Evolutionary conservation across 2,329 filamentous ascomycete species (phyloP), one percentile per base, ranked within the genome.

Genomic region (Ilyonectria destructans): DNA sequence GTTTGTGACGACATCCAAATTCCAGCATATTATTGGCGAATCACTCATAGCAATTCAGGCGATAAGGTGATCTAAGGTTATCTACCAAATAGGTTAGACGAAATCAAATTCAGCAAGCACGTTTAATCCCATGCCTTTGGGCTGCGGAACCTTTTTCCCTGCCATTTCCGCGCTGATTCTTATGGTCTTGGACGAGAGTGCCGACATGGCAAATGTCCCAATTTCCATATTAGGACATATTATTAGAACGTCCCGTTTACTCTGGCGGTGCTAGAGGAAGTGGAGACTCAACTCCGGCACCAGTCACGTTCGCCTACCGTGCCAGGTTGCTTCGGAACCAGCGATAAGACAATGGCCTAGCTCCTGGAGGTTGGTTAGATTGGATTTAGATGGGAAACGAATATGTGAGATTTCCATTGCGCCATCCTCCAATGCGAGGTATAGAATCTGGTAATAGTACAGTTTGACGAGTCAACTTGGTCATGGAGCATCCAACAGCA

Each of bases 1-100:
- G 17, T 35, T 40, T 65, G 12, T n/a, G 23, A 37, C 10, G 10
- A 19, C 15, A 52, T 26, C 63, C 63, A 58, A 21, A 58, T 33
- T 35, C 57, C n/a, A 33, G 12, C 23, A 33, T 12, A 12, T 65
- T 40, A 65, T 65, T 60, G 51, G 49, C 19, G 35, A 60, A 43
- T 13, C 35, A 57, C 21, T 66, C 31, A 35, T 57, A 57, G 43
- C 45, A 49, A 56, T 26, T 43, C 56, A 55, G 31, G 31, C 43
- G 33, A 15, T 31, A 40, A 56, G 19, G 26, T 10, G 59, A 19
- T 43, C 29, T 52, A 48, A 48, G 23, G 17, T 26, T 26, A 26
- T 26, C 26, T 26, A 5, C 40, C 23, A 37, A 37, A 8, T 26
- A 56, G 13, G 43, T n/a, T 56, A 15, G 31, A 31, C n/a, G 10